phyloP scores from a whole-genome alignment of 2,329 filamentous ascomycete species.

The Alternaria brassicicola region DNA sequence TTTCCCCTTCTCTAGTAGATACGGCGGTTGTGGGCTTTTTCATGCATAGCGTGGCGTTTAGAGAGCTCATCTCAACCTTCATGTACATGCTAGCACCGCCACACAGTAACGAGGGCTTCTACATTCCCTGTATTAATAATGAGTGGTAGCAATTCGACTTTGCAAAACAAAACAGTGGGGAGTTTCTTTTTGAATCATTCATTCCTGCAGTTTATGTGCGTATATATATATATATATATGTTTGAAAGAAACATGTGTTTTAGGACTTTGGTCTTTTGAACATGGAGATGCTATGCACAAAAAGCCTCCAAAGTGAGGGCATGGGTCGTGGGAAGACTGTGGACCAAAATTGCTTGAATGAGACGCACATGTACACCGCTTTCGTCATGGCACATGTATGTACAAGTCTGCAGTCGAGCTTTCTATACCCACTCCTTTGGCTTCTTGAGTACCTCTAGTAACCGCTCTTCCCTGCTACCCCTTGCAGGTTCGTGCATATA shows the following conservation, averaged over 20 bases:
- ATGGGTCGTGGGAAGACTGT: not conserved
- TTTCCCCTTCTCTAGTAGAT: not conserved
- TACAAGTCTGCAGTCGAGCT: not conserved
- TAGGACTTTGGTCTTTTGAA: no score
- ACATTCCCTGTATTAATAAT: not conserved
- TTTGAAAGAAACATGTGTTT: not conserved
- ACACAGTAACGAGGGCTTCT: not conserved
- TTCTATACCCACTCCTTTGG: conserved; percentile 64
- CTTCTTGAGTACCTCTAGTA: conserved; percentile 73
- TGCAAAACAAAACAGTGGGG: no score
- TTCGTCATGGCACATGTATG: not conserved
- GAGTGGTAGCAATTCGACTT: not conserved
- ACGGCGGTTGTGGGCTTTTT: not conserved
- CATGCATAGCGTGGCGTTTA: conserved; percentile 24
- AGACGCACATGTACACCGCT: not conserved
- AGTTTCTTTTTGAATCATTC: no score
- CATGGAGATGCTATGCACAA: no score
- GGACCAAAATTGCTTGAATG: not conserved
- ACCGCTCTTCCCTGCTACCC: conserved; percentile 75
- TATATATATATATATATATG: no score
- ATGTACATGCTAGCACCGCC: not conserved
- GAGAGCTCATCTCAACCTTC: not conserved
- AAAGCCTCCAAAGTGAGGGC: no score
- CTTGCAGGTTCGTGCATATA: conserved; percentile 91
- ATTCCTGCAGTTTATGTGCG: no score